A percentile compares a stretch with the other conserved stretches of the same genome.
phyloP scores from a whole-genome alignment of 805 yeast species.

The Candida ortonii region DNA sequence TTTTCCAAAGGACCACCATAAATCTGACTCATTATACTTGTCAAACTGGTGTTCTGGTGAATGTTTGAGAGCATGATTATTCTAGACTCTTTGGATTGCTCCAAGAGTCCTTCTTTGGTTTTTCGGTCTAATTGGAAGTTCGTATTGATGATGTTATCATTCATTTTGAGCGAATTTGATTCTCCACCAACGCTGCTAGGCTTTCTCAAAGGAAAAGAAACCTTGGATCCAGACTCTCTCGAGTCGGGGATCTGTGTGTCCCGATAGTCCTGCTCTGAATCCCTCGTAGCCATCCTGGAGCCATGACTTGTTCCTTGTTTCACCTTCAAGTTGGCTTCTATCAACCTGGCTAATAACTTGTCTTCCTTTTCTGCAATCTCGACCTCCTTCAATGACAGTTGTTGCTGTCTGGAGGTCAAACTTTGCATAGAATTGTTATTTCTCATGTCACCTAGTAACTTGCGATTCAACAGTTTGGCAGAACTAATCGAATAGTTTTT shows the following conservation, averaged over 20 bases:
- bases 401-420: conserved; percentile 8
- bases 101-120: conserved; percentile 9
- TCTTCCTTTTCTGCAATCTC: conserved; percentile 18
- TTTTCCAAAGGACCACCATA: conserved; percentile 71
- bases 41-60: conserved; percentile 40
- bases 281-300: conserved; percentile 8
- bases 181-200: conserved; percentile 7
- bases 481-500: conserved; percentile 18
- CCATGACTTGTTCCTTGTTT: conserved; percentile 7
- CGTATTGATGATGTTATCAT: conserved; percentile 21
- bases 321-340: conserved; percentile 17
- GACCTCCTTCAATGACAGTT: conserved; percentile 1
- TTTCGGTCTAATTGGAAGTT: conserved; percentile 4
- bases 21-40: conserved; percentile 50
- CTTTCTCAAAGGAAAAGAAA: conserved; percentile 4
- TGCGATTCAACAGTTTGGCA: conserved; percentile 15
- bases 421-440: conserved; percentile 10
- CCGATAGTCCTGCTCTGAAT: conserved; percentile 11
- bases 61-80: conserved; percentile 25
- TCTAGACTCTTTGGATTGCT: conserved; percentile 14
- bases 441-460: conserved; percentile 19
- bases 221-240: conserved; percentile 9
- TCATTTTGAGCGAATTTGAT: conserved; percentile 15
- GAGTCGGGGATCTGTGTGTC: conserved; percentile 10
- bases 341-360: conserved; percentile 16